Conservation (phyloP, 2,329 filamentous ascomycete genomes). For the Botryosphaeria agaves region DNA sequence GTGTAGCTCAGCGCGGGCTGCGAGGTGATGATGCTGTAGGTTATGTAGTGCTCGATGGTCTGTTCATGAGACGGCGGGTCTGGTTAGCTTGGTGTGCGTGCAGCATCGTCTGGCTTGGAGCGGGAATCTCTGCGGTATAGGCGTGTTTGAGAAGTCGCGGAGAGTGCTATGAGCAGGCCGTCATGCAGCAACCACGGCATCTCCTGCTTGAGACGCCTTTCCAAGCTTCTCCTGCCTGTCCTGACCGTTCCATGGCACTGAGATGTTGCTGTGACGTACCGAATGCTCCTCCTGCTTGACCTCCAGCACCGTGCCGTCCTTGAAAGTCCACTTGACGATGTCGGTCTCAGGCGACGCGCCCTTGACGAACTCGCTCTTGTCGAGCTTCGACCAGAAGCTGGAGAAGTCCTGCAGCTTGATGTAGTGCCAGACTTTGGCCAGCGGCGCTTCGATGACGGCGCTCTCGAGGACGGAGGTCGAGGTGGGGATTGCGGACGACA, state of each 20-base stretch:
- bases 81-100: not conserved
- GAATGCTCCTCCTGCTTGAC: constrained; percentile 65
- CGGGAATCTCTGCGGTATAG: too few relatives aligned
- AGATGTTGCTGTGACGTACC: constrained; percentile 24
- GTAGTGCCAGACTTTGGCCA: constrained; percentile 53
- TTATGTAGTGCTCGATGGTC: constrained; percentile 59
- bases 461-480: constrained; percentile 49
- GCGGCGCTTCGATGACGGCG: constrained; percentile 48
- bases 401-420: constrained; percentile 56
- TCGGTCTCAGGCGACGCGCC: constrained; percentile 44
- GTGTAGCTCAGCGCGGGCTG: constrained; percentile 49
- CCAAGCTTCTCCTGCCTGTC: too few relatives aligned
- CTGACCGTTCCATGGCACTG: too few relatives aligned
- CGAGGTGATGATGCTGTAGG: constrained; percentile 52
- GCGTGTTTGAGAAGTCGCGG: too few relatives aligned
- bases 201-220: too few relatives aligned
- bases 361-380: constrained; percentile 41
- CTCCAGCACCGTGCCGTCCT: constrained; percentile 49
- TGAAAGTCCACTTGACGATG: constrained; percentile 52
- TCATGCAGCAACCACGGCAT: too few relatives aligned
- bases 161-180: too few relatives aligned
- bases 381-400: constrained; percentile 48
- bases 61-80: constrained; percentile 10
- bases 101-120: too few relatives aligned
- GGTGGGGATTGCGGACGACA: constrained; percentile 36